These are phyloP conservation scores for Triadica sebifera DNA, from an alignment of 345 rosid genomes.

Conservation along the genomic window DNA sequence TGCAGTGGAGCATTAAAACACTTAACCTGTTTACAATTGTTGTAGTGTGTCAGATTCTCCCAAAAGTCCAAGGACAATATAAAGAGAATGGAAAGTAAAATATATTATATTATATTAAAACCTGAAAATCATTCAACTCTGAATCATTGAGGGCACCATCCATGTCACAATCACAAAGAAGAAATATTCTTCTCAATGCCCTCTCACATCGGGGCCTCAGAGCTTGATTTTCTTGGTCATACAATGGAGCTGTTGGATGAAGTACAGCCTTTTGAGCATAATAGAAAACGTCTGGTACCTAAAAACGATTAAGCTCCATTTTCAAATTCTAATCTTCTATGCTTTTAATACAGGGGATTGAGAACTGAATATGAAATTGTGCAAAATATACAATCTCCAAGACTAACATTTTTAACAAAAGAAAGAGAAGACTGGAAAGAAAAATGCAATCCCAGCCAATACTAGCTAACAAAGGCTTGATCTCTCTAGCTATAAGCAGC, in stretches of 20 bases:
- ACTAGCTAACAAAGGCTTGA: not conserved
- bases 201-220: slow-evolving; percentile 68
- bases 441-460: not conserved
- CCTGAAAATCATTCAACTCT: slow-evolving; percentile 88
- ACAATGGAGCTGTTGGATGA: slow-evolving; percentile 77
- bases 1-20: slow-evolving; percentile 75
- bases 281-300: slow-evolving; percentile 88
- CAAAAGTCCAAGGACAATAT: not conserved
- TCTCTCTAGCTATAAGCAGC: not conserved
- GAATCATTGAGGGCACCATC: slow-evolving; percentile 77
- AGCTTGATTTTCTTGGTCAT: slow-evolving; percentile 69
- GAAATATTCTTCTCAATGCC: slow-evolving; percentile 74
- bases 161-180: slow-evolving; percentile 69
- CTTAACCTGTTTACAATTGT: slow-evolving; percentile 50
- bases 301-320: slow-evolving; percentile 15
- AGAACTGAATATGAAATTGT: not conserved
- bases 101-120: slow-evolving; percentile 16
- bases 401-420: no score
- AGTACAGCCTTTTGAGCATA: slow-evolving; percentile 80
- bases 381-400: not conserved
- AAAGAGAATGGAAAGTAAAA: not conserved
- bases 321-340: not conserved
- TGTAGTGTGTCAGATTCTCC: slow-evolving; percentile 22
- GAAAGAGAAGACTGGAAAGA: not conserved
- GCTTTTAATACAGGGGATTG: not conserved